A percentile compares a stretch with the other conserved stretches of the same genome.
These are phyloP conservation scores for Spiromastix sp. DNA, from an alignment of 2,329 filamentous ascomycete species.

Conservation along the genomic window DNA sequence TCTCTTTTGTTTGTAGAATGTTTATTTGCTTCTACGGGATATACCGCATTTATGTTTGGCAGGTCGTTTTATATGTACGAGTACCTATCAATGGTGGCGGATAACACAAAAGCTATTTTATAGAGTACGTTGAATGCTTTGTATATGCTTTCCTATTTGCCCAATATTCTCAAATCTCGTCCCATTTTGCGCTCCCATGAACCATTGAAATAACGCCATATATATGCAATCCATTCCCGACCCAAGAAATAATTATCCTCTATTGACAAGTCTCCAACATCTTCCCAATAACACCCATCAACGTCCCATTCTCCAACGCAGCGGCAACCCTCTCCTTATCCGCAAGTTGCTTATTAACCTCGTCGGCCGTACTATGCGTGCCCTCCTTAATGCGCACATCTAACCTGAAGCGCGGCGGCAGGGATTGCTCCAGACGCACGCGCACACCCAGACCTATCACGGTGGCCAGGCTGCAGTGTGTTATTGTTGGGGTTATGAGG, in stretches of 20 bases:
- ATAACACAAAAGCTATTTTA: no score
- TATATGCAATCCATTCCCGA: no score
- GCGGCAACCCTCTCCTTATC: conserved; percentile 96
- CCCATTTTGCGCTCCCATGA: no score
- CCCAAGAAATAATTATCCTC: no score
- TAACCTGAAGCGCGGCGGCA: conserved; percentile 84
- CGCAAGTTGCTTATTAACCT: conserved; percentile 91
- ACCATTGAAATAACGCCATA: no score
- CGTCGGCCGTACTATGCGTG: conserved; percentile 87
- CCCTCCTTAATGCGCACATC: conserved; percentile 93
- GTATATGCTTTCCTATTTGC: no score
- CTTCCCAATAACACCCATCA: conserved; percentile 80
- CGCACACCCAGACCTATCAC: conserved; percentile 91
- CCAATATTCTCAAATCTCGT: no score
- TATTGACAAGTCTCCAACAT: conserved; percentile 81
- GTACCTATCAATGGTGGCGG: no score
- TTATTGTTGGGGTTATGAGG: conserved; percentile 90
- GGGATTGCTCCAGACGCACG: conserved; percentile 77
- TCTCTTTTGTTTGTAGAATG: neutral
- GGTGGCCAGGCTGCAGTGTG: conserved; percentile 91
- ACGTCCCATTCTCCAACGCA: conserved; percentile 82
- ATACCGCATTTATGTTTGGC: no score
- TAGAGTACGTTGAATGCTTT: no score
- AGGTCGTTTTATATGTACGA: no score
- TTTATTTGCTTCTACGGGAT: neutral